These are phyloP conservation scores for Dryadomyces quercus-mongolicae DNA, from an alignment of 2,329 filamentous ascomycete genomes.

Conservation along the genomic window DNA sequence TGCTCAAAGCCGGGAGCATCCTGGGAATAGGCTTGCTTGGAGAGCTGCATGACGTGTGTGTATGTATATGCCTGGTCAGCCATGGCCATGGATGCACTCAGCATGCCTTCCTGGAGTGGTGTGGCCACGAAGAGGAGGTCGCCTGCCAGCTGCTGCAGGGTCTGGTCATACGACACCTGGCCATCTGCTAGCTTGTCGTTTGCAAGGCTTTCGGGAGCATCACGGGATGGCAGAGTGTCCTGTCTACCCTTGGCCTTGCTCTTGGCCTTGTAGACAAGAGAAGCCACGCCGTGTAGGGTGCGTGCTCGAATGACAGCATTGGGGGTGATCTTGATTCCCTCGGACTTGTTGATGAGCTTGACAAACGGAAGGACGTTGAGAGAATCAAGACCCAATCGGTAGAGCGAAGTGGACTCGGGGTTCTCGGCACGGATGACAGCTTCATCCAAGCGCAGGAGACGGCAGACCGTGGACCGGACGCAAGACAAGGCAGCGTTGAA, in stretches of 20 bases:
- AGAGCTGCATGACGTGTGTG: constrained; percentile 13
- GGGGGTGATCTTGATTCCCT: constrained; percentile 10
- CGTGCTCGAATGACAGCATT: constrained; percentile 14
- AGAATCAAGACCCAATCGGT: constrained; percentile 14
- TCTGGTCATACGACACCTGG: constrained; percentile 6
- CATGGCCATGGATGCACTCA: constrained; percentile 14
- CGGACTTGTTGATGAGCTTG: constrained; percentile 7
- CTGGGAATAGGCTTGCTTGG: constrained; percentile 4
- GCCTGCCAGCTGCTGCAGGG: constrained; percentile 8
- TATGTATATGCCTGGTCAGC: constrained; percentile 13
- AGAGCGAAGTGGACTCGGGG: constrained; percentile 7
- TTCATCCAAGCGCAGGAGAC: constrained; percentile 7
- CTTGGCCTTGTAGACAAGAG: constrained; percentile 8
- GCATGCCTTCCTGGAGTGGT: constrained; percentile 16
- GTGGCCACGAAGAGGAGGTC: constrained; percentile 15
- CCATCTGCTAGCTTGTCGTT: not conserved
- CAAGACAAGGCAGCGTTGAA: not conserved
- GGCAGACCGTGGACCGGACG: not conserved
- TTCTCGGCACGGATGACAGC: constrained; percentile 5
- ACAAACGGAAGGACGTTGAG: constrained; percentile 14
- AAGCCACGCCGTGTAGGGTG: constrained; percentile 12
- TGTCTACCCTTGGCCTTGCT: not conserved
- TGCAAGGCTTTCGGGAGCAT: no score
- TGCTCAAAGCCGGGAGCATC: constrained; percentile 9
- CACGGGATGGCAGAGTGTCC: not conserved